phyloP scores from a whole-genome alignment of 1,139 yeast species.

The Hyphopichia khmerensis region DNA sequence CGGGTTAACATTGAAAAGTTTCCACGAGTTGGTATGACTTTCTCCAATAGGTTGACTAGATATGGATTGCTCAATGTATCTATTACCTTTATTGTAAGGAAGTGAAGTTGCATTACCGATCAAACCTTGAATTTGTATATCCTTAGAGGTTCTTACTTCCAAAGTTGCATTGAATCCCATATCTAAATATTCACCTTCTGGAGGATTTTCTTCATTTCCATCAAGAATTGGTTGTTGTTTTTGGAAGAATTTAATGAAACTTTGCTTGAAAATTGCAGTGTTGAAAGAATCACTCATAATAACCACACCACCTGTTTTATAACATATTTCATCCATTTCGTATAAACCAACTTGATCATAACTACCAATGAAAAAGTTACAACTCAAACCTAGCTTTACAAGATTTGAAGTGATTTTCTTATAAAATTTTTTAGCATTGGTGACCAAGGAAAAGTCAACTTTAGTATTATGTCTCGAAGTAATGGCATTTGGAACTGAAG shows the following conservation, averaged over 20 bases:
- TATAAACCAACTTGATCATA: slow-evolving; percentile 67
- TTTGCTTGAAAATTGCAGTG: slow-evolving; percentile 65
- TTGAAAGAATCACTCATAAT: slow-evolving; percentile 64
- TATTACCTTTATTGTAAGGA: slow-evolving; percentile 30
- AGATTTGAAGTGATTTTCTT: slow-evolving; percentile 40
- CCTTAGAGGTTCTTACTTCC: slow-evolving; percentile 51
- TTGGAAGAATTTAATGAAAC: slow-evolving; percentile 52
- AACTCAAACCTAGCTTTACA: slow-evolving; percentile 47
- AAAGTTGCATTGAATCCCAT: slow-evolving; percentile 60
- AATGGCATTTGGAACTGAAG: slow-evolving; percentile 16
- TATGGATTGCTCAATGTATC: slow-evolving; percentile 21
- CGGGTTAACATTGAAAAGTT: slow-evolving; percentile 52
- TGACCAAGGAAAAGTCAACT: slow-evolving; percentile 31
- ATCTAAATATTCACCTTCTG: slow-evolving; percentile 34
- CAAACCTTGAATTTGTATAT: slow-evolving; percentile 54
- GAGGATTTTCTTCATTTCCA: slow-evolving; percentile 13
- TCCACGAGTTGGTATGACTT: slow-evolving; percentile 61
- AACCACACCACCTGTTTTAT: slow-evolving; percentile 60
- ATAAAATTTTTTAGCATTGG: slow-evolving; percentile 43
- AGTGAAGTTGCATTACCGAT: slow-evolving; percentile 57
- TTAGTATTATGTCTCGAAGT: slow-evolving; percentile 27
- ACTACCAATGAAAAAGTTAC: slow-evolving; percentile 60
- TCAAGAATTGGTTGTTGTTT: slow-evolving; percentile 15
- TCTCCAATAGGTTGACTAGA: slow-evolving; percentile 41
- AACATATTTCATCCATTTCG: slow-evolving; percentile 61